Base-by-base conservation (phyloP, 2,329 filamentous ascomycete genomes). In the Leptoxyphium fumago region DNA sequence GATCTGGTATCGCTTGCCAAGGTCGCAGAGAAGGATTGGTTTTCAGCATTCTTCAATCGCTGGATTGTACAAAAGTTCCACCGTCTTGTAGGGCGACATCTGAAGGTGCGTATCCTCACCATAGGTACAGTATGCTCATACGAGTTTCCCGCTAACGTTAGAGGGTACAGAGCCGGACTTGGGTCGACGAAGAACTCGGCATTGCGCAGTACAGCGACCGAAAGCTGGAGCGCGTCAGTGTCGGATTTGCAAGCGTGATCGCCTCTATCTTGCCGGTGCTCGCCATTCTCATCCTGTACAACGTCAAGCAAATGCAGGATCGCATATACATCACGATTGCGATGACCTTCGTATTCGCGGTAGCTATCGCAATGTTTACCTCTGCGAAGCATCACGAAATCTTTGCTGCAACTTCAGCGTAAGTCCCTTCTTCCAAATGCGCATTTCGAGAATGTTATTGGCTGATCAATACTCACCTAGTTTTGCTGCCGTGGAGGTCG, bases 181-280 rank as follows among this genome's bases (percentile, higher is more conserved):
- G 21, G 40, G 8, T 42, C 11, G 26, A 5, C n/a, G 40, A 42
- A 7, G 29, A 42, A 30, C 26, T 42, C 29, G 40, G 40, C 4
- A 28, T 29, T 17, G 40, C 21, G 5, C 15, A 29, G 11, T 42
- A 42, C 26, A 42, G 29, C 26, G 40, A 42, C 21, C 26, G 29
- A 5, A 42, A 26, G 29, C 11, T 42, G 40, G 29, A 42, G 40
- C 5, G n/a, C n/a, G 26, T 42, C 15, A 30, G 21, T 17, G 21
- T 15, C 26, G 40, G 15, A 2, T 29, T 42, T 29, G 29, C 21
- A 7, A 42, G 21, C 21, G 40, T 42, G 11, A 15, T 42, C 29
- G 40, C 40, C n/a, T 42, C 40, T 29, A 28, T 42, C 15, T 28
- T 42, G 15, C 40, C 40, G 29, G 21, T 42, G n/a, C 29, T 26